Conservation (phyloP, 1,139 yeast genomes). For the Suhomyces anneliseae region DNA sequence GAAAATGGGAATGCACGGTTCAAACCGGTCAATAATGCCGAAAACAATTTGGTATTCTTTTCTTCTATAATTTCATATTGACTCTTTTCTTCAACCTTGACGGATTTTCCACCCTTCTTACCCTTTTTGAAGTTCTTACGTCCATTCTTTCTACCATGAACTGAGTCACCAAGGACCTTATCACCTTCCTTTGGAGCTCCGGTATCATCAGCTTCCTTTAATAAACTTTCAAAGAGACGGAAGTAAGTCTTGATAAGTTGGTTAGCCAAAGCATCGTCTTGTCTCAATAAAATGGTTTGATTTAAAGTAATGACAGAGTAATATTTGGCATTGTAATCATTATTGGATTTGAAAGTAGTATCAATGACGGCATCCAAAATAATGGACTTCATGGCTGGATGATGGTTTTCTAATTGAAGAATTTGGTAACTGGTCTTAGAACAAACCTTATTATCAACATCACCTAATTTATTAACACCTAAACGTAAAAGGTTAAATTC, state of each 20-base stretch:
- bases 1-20: conserved; percentile 97
- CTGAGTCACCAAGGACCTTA: conserved; percentile 40
- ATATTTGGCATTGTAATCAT: conserved; percentile 85
- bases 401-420: conserved; percentile 81
- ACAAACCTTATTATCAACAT: conserved; percentile 84
- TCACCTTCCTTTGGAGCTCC: conserved; percentile 34
- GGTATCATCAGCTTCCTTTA: conserved; percentile 52
- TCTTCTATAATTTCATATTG: conserved; percentile 77
- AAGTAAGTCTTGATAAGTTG: conserved; percentile 80
- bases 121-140: conserved; percentile 52
- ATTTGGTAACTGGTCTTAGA: conserved; percentile 84
- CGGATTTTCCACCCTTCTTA: conserved; percentile 80
- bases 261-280: conserved; percentile 79
- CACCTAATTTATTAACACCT: conserved; percentile 94
- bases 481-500: conserved; percentile 86
- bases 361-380: conserved; percentile 80
- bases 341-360: conserved; percentile 69
- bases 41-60: conserved; percentile 77
- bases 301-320: conserved; percentile 85
- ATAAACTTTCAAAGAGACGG: conserved; percentile 78
- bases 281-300: conserved; percentile 83
- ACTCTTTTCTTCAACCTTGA: conserved; percentile 62
- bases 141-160: conserved; percentile 54
- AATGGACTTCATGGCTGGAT: conserved; percentile 92
- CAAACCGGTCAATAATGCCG: conserved; percentile 91